phyloP scores from a whole-genome alignment of 805 yeast species.

The Yamadazyma nakazawae region DNA sequence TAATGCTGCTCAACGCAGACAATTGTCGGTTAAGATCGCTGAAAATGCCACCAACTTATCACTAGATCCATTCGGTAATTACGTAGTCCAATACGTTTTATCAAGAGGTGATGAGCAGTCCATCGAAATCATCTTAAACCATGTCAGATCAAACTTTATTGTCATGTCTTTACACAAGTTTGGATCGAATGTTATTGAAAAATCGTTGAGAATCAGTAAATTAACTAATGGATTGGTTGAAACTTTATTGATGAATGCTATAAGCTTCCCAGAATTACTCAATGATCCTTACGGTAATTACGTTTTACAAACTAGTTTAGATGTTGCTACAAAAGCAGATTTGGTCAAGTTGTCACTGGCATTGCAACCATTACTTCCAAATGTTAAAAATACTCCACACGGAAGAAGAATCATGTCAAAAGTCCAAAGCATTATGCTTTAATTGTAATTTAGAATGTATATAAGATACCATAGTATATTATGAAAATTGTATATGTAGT shows the following conservation, averaged over 20 bases:
- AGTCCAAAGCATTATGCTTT: slow-evolving; percentile 24
- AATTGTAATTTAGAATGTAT: slow-evolving; percentile 1
- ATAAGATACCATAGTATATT: not conserved
- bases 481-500: not conserved
- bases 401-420: slow-evolving; percentile 90
- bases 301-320: slow-evolving; percentile 57
- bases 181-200: slow-evolving; percentile 60
- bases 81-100: slow-evolving; percentile 90
- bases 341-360: slow-evolving; percentile 53
- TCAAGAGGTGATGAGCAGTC: slow-evolving; percentile 43
- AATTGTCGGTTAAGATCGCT: slow-evolving; percentile 66
- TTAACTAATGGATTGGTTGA: slow-evolving; percentile 45
- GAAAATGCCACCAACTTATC: slow-evolving; percentile 65
- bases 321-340: slow-evolving; percentile 49
- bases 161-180: slow-evolving; percentile 56
- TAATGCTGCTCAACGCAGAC: slow-evolving; percentile 60
- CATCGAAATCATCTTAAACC: slow-evolving; percentile 31
- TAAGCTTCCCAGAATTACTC: slow-evolving; percentile 40
- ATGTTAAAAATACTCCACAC: slow-evolving; percentile 86
- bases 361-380: slow-evolving; percentile 72
- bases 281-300: slow-evolving; percentile 61
- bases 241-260: slow-evolving; percentile 36
- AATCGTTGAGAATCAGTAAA: slow-evolving; percentile 46
- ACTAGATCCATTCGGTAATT: slow-evolving; percentile 93
- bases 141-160: slow-evolving; percentile 35